Evolutionary conservation across 176 grass and related monocot species (phyloP).

Genomic region (Tuctoria greenei): DNA sequence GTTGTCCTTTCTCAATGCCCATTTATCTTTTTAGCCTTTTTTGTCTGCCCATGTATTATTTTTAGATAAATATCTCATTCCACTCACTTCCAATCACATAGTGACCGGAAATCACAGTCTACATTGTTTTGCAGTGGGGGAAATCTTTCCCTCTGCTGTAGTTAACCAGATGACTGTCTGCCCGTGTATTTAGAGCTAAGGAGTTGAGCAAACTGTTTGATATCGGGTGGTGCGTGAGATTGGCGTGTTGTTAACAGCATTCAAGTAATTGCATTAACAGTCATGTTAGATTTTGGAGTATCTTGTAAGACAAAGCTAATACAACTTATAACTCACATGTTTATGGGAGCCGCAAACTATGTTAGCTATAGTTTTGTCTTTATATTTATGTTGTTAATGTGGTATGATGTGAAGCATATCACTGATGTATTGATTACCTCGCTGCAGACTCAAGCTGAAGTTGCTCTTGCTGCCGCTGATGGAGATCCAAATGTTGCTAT

Average conservation of each 20-base stretch:
- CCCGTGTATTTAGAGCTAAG: neutral
- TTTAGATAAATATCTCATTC: too few relatives aligned
- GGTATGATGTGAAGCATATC: neutral
- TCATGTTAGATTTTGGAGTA: neutral
- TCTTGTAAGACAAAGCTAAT: neutral
- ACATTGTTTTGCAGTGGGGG: too few relatives aligned
- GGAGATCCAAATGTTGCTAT: conserved; percentile 93
- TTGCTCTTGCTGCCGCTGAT: conserved; percentile 89
- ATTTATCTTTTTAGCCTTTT: neutral
- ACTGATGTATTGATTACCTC: conserved; percentile 20
- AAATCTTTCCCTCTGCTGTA: too few relatives aligned
- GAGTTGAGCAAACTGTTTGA: neutral
- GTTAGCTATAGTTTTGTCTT: too few relatives aligned
- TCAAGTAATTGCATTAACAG: neutral
- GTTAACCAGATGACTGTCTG: too few relatives aligned
- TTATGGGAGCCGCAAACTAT: neutral
- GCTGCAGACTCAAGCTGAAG: conserved; percentile 86
- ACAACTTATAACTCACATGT: conserved; percentile 13
- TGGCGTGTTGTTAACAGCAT: neutral
- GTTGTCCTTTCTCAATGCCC: neutral
- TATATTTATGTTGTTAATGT: neutral
- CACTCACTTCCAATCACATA: too few relatives aligned
- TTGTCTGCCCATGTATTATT: neutral
- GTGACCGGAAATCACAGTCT: too few relatives aligned
- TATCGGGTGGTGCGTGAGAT: neutral